phyloP scores from a whole-genome alignment of 441 rosid genomes.

The Erodium trifolium region DNA sequence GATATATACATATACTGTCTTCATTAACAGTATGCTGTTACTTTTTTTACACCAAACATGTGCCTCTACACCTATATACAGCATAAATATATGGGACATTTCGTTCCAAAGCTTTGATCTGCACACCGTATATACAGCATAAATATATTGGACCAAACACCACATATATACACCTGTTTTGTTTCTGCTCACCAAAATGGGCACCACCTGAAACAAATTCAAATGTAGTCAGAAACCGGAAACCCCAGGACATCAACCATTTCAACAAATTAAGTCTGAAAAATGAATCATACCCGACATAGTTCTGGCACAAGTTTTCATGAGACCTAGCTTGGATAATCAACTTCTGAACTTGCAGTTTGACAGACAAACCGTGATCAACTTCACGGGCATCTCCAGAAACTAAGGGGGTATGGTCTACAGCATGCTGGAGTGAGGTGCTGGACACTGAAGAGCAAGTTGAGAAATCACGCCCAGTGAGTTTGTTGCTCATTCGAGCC shows the following conservation, averaged over 20 bases:
- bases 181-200: constrained; percentile 67
- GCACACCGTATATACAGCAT: too few species aligned
- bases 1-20: background rate
- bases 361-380: constrained; percentile 86
- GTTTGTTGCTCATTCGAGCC: constrained; percentile 92
- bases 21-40: too few species aligned
- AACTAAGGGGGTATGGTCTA: constrained; percentile 60
- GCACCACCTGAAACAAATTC: constrained; percentile 65
- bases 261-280: too few species aligned
- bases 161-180: background rate
- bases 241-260: too few species aligned
- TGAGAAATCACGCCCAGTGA: constrained; percentile 92
- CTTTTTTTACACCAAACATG: background rate
- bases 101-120: background rate
- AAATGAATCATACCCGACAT: constrained; percentile 62
- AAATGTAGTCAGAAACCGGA: background rate
- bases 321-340: constrained; percentile 77
- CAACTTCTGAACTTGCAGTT: constrained; percentile 91
- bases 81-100: background rate
- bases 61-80: background rate
- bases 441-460: constrained; percentile 42
- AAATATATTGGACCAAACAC: background rate
- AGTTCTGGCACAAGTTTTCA: constrained; percentile 96
- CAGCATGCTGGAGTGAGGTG: constrained; percentile 38
- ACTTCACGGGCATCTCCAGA: constrained; percentile 82